phyloP scores from a whole-genome alignment of 257 asterid species.

The Ehretia macrophylla region DNA sequence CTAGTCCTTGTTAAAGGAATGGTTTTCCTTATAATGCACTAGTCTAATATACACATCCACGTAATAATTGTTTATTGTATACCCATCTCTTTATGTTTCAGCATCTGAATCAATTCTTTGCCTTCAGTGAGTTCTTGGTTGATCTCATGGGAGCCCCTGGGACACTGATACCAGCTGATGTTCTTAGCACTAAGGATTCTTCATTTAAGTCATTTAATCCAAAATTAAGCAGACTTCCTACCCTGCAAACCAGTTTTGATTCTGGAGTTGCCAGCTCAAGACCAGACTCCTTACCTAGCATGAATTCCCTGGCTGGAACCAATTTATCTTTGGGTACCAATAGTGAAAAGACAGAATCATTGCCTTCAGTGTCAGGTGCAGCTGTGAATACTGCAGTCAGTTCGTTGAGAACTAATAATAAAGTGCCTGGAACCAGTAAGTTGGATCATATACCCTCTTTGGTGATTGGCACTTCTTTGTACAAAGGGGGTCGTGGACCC shows the following conservation, averaged over 20 bases:
- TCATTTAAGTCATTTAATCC: constrained; percentile 50
- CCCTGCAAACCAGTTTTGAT: constrained; percentile 31
- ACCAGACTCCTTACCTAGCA: constrained; percentile 23
- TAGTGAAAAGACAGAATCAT: constrained; percentile 41
- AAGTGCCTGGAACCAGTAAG: constrained; percentile 41
- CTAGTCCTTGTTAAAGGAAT: background rate
- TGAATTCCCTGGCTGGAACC: constrained; percentile 30
- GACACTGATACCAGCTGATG: constrained; percentile 89
- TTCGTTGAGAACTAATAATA: constrained; percentile 52
- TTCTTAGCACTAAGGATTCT: constrained; percentile 61
- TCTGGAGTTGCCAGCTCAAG: constrained; percentile 31
- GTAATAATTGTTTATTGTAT: constrained; percentile 14
- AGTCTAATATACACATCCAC: constrained; percentile 8
- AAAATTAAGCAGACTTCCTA: constrained; percentile 46
- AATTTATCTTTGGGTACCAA: constrained; percentile 28
- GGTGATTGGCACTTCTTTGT: constrained; percentile 54
- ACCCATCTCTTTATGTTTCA: constrained; percentile 15
- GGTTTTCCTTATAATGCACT: background rate
- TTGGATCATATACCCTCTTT: constrained; percentile 48
- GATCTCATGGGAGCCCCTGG: constrained; percentile 99
- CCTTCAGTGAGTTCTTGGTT: constrained; percentile 87
- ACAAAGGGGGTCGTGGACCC: constrained; percentile 78
- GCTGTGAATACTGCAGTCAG: constrained; percentile 46
- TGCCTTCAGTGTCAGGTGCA: constrained; percentile 30
- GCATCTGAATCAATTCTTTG: constrained; percentile 35